Conservation (phyloP, 768 basidiomycete species). For the Psilocybe cubensis region DNA sequence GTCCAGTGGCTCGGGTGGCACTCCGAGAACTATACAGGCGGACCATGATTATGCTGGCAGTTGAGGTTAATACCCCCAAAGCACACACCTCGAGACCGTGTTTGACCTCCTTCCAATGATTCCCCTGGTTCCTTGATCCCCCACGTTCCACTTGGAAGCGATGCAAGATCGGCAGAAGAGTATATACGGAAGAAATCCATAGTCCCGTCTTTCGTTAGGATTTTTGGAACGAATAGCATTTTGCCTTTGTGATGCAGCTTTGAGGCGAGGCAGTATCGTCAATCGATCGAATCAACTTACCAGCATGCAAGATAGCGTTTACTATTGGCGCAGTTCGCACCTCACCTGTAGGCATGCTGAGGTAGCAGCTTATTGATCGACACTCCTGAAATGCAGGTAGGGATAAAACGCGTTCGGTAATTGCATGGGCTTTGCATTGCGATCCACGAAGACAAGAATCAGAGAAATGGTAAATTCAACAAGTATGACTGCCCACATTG, state of each 20-base stretch:
- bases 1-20: slow-evolving; percentile 49
- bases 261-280: neutral
- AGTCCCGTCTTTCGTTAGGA: slow-evolving; percentile 43
- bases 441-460: neutral
- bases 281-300: slow-evolving; percentile 41
- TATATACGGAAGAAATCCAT: slow-evolving; percentile 76
- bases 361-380: slow-evolving; percentile 69
- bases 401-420: slow-evolving; percentile 50
- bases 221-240: slow-evolving; percentile 70
- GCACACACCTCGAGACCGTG: slow-evolving; percentile 57
- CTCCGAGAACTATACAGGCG: slow-evolving; percentile 1
- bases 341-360: slow-evolving; percentile 80
- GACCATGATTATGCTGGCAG: neutral
- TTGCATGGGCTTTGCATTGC: slow-evolving; percentile 43
- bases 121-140: slow-evolving; percentile 71
- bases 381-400: slow-evolving; percentile 52
- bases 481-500: slow-evolving; percentile 64
- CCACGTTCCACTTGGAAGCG: slow-evolving; percentile 68
- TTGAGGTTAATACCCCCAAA: neutral
- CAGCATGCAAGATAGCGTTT: slow-evolving; percentile 52
- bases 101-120: slow-evolving; percentile 43
- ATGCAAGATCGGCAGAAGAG: slow-evolving; percentile 56
- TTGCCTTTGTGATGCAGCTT: slow-evolving; percentile 48
- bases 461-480: neutral
- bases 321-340: slow-evolving; percentile 60